Evolutionary conservation across 2,329 filamentous ascomycete species (phyloP).

Genomic region (Penicillium sp.): DNA sequence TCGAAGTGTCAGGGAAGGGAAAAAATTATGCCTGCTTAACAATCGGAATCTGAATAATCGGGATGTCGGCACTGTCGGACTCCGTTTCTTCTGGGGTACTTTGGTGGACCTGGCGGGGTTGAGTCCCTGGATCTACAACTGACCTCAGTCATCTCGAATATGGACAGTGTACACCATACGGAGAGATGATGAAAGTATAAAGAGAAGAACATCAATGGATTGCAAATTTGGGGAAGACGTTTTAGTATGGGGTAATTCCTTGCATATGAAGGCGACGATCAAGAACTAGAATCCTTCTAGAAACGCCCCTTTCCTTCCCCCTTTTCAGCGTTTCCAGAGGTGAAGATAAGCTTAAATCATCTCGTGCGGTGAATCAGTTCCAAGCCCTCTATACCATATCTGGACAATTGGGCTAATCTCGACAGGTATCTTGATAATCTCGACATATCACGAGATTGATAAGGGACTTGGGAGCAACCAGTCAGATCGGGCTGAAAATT

Average conservation of each 20-base stretch:
- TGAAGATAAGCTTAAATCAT: slow-evolving; percentile 7
- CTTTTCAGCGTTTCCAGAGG: neutral
- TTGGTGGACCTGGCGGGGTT: neutral
- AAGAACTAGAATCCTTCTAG: neutral
- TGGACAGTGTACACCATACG: too few relatives aligned
- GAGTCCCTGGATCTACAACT: neutral
- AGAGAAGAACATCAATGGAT: too few relatives aligned
- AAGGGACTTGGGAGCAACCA: neutral
- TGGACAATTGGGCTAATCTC: neutral
- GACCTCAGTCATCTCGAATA: too few relatives aligned
- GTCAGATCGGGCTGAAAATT: slow-evolving; percentile 10
- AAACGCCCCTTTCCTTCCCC: too few relatives aligned
- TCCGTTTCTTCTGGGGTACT: slow-evolving; percentile 9
- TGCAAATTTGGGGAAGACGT: too few relatives aligned
- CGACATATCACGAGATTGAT: neutral
- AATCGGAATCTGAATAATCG: slow-evolving; percentile 4
- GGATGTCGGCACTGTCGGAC: slow-evolving; percentile 13
- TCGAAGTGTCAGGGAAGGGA: neutral
- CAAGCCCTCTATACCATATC: neutral
- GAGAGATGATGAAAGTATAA: too few relatives aligned
- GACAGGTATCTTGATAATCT: neutral
- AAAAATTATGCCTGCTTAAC: neutral
- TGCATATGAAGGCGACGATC: neutral
- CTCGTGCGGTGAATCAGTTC: neutral
- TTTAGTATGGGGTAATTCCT: neutral